These are phyloP conservation scores for Rhamnella rubrinervis DNA, from an alignment of 331 rosid species.

Conservation along the genomic window DNA sequence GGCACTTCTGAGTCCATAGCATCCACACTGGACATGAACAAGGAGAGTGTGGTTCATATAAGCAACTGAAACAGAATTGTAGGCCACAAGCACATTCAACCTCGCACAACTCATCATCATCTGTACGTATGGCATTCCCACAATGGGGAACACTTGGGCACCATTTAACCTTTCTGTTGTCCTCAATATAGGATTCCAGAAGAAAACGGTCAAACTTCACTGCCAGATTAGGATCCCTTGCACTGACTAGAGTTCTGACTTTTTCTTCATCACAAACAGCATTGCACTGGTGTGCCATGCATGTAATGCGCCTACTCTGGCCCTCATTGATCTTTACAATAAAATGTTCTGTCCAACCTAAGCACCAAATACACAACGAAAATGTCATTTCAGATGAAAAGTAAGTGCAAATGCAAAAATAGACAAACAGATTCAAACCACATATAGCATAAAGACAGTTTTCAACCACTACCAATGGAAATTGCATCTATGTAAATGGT, in stretches of 20 bases:
- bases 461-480: neutral
- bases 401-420: neutral
- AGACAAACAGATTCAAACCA: neutral
- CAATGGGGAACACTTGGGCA: conserved; percentile 50
- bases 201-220: conserved; percentile 49
- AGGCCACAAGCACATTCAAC: conserved; percentile 44
- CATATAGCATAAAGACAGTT: neutral
- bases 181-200: conserved; percentile 46
- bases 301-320: conserved; percentile 41
- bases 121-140: conserved; percentile 38
- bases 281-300: conserved; percentile 41
- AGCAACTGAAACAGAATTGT: conserved; percentile 41
- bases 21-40: conserved; percentile 42
- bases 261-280: conserved; percentile 38
- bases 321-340: conserved; percentile 43
- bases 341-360: conserved; percentile 48
- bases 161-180: conserved; percentile 41
- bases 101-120: conserved; percentile 32
- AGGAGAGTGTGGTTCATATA: conserved; percentile 40
- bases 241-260: conserved; percentile 35
- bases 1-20: conserved; percentile 32
- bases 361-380: neutral
- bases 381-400: neutral
- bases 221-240: conserved; percentile 29
- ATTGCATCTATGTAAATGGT: neutral